These are phyloP conservation scores for Debaryomyces robertsiae DNA, from an alignment of 1,139 yeast species.

Conservation along the genomic window DNA sequence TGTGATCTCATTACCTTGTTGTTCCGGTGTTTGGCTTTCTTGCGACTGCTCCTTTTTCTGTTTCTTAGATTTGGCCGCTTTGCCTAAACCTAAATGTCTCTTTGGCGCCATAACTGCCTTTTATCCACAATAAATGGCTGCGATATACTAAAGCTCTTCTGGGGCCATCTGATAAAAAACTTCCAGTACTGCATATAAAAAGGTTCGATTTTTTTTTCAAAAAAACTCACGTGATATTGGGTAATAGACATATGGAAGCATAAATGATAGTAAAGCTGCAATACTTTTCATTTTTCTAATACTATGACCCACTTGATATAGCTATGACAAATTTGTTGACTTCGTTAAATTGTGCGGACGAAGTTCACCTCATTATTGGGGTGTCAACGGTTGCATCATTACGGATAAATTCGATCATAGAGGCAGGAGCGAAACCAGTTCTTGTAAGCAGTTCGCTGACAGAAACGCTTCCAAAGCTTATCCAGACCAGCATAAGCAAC, in stretches of 20 bases:
- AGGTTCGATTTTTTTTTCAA: background rate
- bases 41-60: conserved; percentile 35
- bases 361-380: conserved; percentile 67
- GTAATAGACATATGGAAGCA: conserved; percentile 17
- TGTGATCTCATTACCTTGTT: conserved; percentile 48
- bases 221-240: conserved; percentile 23
- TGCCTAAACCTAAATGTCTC: conserved; percentile 83
- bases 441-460: conserved; percentile 36
- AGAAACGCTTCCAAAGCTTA: conserved; percentile 24
- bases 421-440: conserved; percentile 61
- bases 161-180: conserved; percentile 1
- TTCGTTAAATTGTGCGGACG: conserved; percentile 53
- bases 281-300: conserved; percentile 6
- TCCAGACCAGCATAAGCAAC: conserved; percentile 22
- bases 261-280: conserved; percentile 9
- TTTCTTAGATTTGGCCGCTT: conserved; percentile 55
- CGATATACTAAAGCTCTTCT: background rate
- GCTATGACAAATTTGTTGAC: conserved; percentile 45
- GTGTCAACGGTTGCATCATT: conserved; percentile 51
- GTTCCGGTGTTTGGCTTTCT: conserved; percentile 16
- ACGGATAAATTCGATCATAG: conserved; percentile 52
- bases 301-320: background rate
- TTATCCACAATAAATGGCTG: conserved; percentile 4
- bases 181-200: conserved; percentile 5
- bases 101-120: conserved; percentile 54